Evolutionary conservation across 345 rosid species (phyloP).

Genomic region (Eucalyptus coolabah): DNA sequence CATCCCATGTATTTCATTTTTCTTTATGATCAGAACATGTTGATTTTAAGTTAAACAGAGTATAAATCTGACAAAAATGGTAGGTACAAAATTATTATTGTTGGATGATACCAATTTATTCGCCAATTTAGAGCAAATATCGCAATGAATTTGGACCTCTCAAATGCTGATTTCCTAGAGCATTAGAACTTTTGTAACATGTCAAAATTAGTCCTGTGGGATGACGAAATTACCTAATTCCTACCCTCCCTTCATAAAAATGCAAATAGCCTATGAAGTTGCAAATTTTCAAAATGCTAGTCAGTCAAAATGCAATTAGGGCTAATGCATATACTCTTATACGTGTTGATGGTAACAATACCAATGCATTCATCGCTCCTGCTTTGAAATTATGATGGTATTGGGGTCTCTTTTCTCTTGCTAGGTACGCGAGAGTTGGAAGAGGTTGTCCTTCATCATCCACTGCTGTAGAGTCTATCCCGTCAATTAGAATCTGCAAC

Average conservation of each 20-base stretch:
- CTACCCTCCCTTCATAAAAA: neutral
- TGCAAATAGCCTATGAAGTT: neutral
- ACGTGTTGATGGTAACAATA: neutral
- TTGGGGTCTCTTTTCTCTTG: constrained; percentile 32
- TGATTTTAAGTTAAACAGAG: neutral
- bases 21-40: neutral
- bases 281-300: neutral
- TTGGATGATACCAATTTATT: neutral
- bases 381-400: constrained; percentile 37
- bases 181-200: neutral
- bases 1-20: neutral
- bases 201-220: neutral
- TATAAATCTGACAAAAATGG: neutral
- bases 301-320: neutral
- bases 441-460: constrained; percentile 18
- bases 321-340: neutral
- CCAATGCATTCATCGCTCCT: constrained; percentile 47
- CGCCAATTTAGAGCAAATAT: neutral
- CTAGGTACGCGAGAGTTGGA: constrained; percentile 29
- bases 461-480: neutral
- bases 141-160: neutral
- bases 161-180: neutral
- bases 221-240: neutral
- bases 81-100: neutral
- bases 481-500: neutral